These are phyloP conservation scores for Flaveria brownii DNA, from an alignment of 129 eudicot genomes.

Conservation along the genomic window DNA sequence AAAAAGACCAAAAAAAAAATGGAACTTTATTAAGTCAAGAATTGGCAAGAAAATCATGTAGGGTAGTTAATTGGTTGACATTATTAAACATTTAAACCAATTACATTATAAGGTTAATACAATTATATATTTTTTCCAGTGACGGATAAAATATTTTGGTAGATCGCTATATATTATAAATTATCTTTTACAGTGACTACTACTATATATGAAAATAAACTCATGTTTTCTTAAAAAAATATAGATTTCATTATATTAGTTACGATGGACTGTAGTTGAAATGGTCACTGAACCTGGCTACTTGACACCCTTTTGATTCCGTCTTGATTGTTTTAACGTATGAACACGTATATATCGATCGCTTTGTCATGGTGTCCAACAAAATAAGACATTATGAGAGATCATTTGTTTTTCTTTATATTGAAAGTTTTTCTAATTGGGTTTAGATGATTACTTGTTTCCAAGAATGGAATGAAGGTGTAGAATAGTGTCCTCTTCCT, in stretches of 20 bases:
- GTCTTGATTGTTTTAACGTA: too few species aligned
- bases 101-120: neutral
- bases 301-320: too few species aligned
- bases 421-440: neutral
- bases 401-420: neutral
- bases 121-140: too few species aligned
- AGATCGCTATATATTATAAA: too few species aligned
- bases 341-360: too few species aligned
- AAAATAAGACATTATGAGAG: neutral
- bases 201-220: too few species aligned
- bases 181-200: neutral
- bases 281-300: too few species aligned
- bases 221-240: too few species aligned
- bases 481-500: constrained; percentile 48
- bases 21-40: neutral
- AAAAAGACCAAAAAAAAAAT: neutral
- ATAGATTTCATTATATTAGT: neutral
- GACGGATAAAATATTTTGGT: neutral
- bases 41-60: neutral
- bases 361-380: too few species aligned
- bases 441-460: constrained; percentile 42
- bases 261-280: too few species aligned
- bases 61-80: neutral
- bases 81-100: neutral
- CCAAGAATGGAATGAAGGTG: constrained; percentile 53